Evolutionary conservation across 2,329 filamentous ascomycete genomes (phyloP).

Genomic region (Aureobasidium vineae): DNA sequence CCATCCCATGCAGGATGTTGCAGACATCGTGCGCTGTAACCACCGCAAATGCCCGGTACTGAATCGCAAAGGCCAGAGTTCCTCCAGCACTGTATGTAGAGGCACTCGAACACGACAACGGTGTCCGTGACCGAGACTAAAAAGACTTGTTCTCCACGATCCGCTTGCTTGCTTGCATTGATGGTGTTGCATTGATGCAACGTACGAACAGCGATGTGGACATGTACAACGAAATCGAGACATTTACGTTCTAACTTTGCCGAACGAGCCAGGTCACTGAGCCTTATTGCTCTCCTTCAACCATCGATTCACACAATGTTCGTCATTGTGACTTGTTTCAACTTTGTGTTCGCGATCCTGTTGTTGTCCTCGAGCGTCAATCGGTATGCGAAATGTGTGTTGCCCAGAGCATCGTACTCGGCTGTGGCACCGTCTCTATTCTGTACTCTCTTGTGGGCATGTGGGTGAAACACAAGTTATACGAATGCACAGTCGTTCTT

Average conservation of each 20-base stretch:
- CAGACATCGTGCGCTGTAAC: constrained; percentile 79
- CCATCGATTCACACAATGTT: neutral
- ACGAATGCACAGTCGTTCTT: too few relatives aligned
- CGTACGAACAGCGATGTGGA: neutral
- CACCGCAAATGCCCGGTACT: constrained; percentile 89
- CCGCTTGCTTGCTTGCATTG: neutral
- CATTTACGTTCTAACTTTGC: too few relatives aligned
- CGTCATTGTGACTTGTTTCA: neutral
- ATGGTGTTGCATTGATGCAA: neutral
- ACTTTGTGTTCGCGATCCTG: neutral
- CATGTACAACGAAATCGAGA: too few relatives aligned
- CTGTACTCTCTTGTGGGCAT: too few relatives aligned
- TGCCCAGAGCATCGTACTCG: too few relatives aligned
- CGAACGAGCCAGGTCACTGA: neutral
- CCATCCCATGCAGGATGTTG: constrained; percentile 73
- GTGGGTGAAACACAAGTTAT: too few relatives aligned
- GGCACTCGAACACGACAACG: neutral
- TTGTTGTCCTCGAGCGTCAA: too few relatives aligned
- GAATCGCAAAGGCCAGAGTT: constrained; percentile 66
- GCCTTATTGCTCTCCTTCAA: neutral
- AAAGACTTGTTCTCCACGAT: neutral
- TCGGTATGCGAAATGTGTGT: too few relatives aligned
- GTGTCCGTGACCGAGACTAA: neutral
- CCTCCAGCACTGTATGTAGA: neutral
- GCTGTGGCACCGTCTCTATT: too few relatives aligned